Base-by-base conservation (phyloP, 1,284 basidiomycete species). In the Moesziomyces antarcticus region DNA sequence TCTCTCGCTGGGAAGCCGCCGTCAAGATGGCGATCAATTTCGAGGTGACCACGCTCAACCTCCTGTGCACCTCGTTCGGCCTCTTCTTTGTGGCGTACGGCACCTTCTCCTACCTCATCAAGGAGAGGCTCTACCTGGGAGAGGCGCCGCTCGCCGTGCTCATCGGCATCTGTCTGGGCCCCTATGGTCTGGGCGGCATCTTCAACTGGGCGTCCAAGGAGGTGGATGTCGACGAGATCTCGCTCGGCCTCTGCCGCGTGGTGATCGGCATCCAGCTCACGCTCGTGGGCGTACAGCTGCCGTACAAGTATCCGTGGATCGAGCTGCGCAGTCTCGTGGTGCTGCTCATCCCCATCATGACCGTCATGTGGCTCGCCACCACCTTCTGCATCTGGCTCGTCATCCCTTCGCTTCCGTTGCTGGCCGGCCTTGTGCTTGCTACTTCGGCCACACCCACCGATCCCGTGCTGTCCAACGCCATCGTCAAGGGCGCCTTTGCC, bases 401-500 rank as follows among this genome's bases (percentile, higher is more conserved):
- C 4, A 52, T 81, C 2, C 79, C 79, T 6, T 55, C 52, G 20
- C 52, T 81, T 5, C 73, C 79, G 13, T 18, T 78, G 14, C 65
- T 81, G 3, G 75, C 69, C 2, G 78, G 67, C 1, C 62, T 81
- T 14, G 73, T 77, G 16, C 50, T 81, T 11, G 67, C 75, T 0
- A 70, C 76, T 5, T 75, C 71, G 24, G 69, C 73, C 0, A 78
- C 77, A 2, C 75, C 78, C 6, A 81, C 79, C 3, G 79, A 81
- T 60, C 76, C 73, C 24, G 78, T 81, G 9, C 55, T 81, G 8
- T 74, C 73, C 37, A 80, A 78, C 44, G 66, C 76, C 20, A 76
- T 81, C 40, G 75, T 79, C 49, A 80, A 79, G 40, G 79, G 79
- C 25, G 76, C 75, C 1, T 81, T 81, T 30, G 79, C 79, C 0